Conservation (phyloP, 495 filamentous ascomycete species). For the Xylaria bambusicola region DNA sequence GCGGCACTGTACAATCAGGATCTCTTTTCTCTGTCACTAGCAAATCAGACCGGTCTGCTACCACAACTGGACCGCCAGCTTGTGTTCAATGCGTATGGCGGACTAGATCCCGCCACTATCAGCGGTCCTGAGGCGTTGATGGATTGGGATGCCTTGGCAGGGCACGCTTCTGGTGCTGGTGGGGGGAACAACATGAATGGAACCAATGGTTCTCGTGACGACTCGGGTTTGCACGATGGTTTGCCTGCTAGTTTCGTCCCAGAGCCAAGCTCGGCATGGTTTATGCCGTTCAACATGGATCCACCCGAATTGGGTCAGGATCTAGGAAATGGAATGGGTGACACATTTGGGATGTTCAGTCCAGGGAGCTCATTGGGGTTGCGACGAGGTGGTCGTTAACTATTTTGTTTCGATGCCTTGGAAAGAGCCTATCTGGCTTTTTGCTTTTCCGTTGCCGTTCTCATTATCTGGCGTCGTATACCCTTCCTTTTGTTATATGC, state of each 20-base stretch:
- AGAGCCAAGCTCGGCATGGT: constrained; percentile 78
- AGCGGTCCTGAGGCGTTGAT: constrained; percentile 34
- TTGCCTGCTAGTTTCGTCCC: constrained; percentile 32
- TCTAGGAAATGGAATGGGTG: constrained; percentile 38
- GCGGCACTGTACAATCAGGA: constrained; percentile 50
- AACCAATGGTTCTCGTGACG: constrained; percentile 47
- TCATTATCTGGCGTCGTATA: constrained; percentile 13
- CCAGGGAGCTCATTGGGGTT: constrained; percentile 28
- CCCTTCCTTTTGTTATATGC: constrained; percentile 7
- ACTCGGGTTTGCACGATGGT: constrained; percentile 21
- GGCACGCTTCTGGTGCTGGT: constrained; percentile 50
- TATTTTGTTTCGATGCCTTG: not conserved
- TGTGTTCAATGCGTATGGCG: constrained; percentile 75
- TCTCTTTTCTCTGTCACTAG: constrained; percentile 44
- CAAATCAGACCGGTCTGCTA: constrained; percentile 44
- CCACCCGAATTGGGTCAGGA: constrained; percentile 64
- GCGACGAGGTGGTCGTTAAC: constrained; percentile 28
- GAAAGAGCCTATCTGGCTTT: not conserved
- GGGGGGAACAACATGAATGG: constrained; percentile 61
- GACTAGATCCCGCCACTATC: constrained; percentile 52
- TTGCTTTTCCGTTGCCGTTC: not conserved
- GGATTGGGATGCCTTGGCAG: constrained; percentile 36
- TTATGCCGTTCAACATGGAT: constrained; percentile 92
- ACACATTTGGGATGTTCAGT: constrained; percentile 46
- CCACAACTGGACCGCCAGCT: constrained; percentile 75